Conservation (phyloP, 1,139 yeast genomes). For the Blastobotrys buckinghamii region DNA sequence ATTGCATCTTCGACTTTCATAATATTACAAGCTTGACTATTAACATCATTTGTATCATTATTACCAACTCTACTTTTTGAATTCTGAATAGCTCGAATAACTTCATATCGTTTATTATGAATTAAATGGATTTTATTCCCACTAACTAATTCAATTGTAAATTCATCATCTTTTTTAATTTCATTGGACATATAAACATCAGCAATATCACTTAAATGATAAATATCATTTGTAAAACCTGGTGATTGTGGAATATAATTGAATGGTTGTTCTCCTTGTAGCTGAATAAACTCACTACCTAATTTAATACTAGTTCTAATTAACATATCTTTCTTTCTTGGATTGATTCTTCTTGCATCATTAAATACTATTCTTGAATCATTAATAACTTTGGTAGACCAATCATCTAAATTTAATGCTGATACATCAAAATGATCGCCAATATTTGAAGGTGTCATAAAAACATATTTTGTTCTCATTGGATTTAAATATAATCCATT, state of each 20-base stretch:
- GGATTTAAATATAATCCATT: conserved; percentile 25
- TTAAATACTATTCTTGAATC: conserved; percentile 22
- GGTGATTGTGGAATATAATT: conserved; percentile 38
- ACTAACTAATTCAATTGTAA: conserved; percentile 46
- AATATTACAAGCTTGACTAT: neutral
- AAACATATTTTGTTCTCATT: conserved; percentile 19
- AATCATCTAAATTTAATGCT: conserved; percentile 21
- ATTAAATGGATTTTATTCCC: conserved; percentile 17
- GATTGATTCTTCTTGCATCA: conserved; percentile 13
- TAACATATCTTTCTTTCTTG: conserved; percentile 7
- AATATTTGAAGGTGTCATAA: conserved; percentile 24
- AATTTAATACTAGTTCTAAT: conserved; percentile 49
- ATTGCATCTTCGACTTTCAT: conserved; percentile 26
- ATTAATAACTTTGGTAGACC: conserved; percentile 21
- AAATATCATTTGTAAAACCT: conserved; percentile 25
- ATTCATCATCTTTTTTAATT: conserved; percentile 44
- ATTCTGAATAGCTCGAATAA: conserved; percentile 25
- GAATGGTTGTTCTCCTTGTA: conserved; percentile 41
- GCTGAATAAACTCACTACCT: conserved; percentile 64
- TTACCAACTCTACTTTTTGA: conserved; percentile 22
- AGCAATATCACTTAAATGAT: conserved; percentile 35
- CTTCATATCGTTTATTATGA: conserved; percentile 21
- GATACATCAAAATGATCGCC: conserved; percentile 20
- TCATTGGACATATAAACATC: conserved; percentile 44
- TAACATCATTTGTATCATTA: conserved; percentile 4